Evolutionary conservation across 352 stramenopile species (phyloP).

Genomic region (Phytopythium sindhum): DNA sequence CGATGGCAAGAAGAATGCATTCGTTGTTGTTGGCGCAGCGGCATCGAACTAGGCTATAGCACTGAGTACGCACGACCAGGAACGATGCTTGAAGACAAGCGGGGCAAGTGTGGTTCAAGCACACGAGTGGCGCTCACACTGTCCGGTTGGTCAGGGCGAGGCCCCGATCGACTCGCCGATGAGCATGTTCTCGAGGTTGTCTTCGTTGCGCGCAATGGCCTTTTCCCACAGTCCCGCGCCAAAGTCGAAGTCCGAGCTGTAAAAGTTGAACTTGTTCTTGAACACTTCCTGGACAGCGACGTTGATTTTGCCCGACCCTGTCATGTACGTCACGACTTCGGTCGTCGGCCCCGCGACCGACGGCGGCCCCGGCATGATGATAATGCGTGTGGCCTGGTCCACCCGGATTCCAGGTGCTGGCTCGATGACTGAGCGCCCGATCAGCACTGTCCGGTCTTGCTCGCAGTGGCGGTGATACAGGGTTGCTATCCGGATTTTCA

Average conservation of each 20-base stretch:
- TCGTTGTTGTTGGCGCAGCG: neutral
- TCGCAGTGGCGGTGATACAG: neutral
- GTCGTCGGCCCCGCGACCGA: neutral
- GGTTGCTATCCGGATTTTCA: neutral
- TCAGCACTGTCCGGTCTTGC: neutral
- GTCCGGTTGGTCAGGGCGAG: neutral
- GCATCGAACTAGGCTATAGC: neutral
- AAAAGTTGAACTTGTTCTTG: neutral
- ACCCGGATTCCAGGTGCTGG: neutral
- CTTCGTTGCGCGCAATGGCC: neutral
- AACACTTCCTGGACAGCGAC: neutral
- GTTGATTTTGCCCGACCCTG: neutral
- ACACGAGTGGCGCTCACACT: neutral
- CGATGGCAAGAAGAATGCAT: neutral
- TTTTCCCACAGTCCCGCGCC: neutral
- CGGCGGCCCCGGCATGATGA: neutral
- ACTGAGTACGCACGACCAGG: neutral
- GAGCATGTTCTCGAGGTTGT: slow-evolving; percentile 2
- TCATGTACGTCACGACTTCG: neutral
- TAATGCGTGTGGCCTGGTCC: neutral
- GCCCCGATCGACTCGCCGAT: neutral
- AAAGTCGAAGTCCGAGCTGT: neutral
- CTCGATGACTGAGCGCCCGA: neutral
- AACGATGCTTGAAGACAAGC: neutral
- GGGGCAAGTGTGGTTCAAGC: neutral